Evolutionary conservation across 768 basidiomycete species (phyloP), one percentile per base, ranked within the genome.

Genomic region (Boletus patriciae): DNA sequence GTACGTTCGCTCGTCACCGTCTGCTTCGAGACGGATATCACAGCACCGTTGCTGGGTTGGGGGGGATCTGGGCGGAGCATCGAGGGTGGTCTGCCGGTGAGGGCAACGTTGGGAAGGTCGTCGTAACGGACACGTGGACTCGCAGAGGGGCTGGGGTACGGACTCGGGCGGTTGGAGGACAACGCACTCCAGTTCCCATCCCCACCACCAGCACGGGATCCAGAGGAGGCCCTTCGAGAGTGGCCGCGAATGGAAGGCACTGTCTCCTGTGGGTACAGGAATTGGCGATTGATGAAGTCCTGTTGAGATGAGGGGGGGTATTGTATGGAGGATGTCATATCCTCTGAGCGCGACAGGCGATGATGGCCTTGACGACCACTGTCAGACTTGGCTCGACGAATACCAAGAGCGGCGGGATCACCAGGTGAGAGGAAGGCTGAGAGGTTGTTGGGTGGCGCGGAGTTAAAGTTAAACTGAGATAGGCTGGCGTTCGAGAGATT

Each of bases 1-100:
- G 94, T 97, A 57, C 92, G 87, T 40, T 87, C 85, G 36, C 94
- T 96, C 44, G 94, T 97, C 15, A 97, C 94, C 59, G 92, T 93
- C 69, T 83, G 87, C 71, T 90, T 90, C 31, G 83, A 80, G 25
- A 83, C 77, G 12, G 19, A 21, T 43, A 72, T 12, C 46, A 33
- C 0, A 29, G 57, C 64, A 6, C 46, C 4, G 3, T 44, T 25
- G 23, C 25, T 53, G 23, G 62, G 40, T 15, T 45, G 64, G 31
- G 57, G 25, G 33, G 49, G 27, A 3, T 65, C 68, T 3, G 68
- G 60, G 23, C 60, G 68, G 40, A 72, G 65, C 57, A 70, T 57
- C 51, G 67, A 60, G 16, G 62, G 48, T 42, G 47, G 41, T 37
- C 70, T 60, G 19, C 65, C 57, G 23, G 66, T 25, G 43, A 72